Evolutionary conservation across 2,329 filamentous ascomycete genomes (phyloP), one percentile per base, ranked within the genome.

Genomic region (Gnomoniopsis sp.): DNA sequence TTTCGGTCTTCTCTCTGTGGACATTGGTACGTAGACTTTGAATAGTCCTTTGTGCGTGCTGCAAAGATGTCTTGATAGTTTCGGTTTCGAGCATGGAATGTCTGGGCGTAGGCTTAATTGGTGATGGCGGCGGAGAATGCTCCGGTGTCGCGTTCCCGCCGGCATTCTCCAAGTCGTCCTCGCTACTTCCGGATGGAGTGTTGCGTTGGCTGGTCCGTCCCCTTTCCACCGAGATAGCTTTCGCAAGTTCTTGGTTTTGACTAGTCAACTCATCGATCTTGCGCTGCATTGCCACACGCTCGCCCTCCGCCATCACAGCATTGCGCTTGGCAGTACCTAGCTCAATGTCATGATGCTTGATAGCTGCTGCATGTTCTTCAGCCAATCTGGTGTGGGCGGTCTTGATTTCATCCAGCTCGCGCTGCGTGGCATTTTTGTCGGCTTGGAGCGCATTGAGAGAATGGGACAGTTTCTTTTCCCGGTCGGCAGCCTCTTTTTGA

Each of bases 1-100:
- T 99, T 74, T 99, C 95, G 0, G 93, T 97, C 86, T 98, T 99
- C 74, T 99, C 95, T 36, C 95, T 89, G 72, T 99, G 93, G 49
- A 98, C 90, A 68, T 93, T 96, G 72, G 89, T 92, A 74, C 96
- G 92, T 66, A 98, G 84, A 68, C 91, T 96, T 72, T 98, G 93
- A 60, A 99, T 97, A 76, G 96, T 97, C 59, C 93, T 87, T 72
- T 98, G 95, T 43, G 95, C 93, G 71, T 99, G 95, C 65, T 92
- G 88, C 30, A 98, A 82, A 26, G 93, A 97, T 55, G 93, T 96
- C 77, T 95, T 96, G 65, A 99, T 78, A 0, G 95, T 99, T 76
- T 99, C 95, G 0, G 91, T 89, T 74, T 99, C 95, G n/a, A 99
- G 82, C 74, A 91, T 88, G 41, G 90, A 88, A 73, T 97, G 93